Base-by-base conservation (phyloP, 441 rosid species). In the Codiaeum variegatum region DNA sequence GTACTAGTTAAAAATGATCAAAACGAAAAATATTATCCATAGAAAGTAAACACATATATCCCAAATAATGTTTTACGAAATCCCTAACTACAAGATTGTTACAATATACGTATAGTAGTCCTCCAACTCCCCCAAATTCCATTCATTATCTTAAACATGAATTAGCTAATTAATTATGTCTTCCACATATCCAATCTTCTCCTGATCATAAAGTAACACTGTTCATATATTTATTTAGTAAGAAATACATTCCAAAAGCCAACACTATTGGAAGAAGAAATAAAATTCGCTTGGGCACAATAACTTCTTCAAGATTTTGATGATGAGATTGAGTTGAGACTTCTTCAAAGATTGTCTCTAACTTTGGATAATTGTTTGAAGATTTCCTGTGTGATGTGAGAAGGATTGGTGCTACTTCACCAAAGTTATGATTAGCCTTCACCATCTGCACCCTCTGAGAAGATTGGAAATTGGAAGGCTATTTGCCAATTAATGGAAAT, bases 331-430 rank as follows among this genome's bases (percentile, higher is more conserved):
- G 26, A 24, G 6, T 8, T 47, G 60, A 56, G 3, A 47, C 36
- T 15, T 71, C 74, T 71, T 71, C 74, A 61, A 62, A 31, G 24
- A 71, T 71, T 31, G 74, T 71, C 9, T 71, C 74, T 31, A 71
- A 67, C 42, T 38, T 71, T n/a, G 74, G 74, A 49, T 62, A 59
- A 29, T 32, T 21, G 24, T 65, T 70, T 12, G 67, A 61, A 31
- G 60, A 46, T 62, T 18, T 71, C 29, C 58, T 71, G 8, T 71
- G 74, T 3, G 46, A 47, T 47, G 60, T 47, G 59, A 71, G 58
- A 61, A 29, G 67, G 0, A 51, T 8, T 31, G 74, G 67, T 71
- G 74, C 61, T 23, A 71, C 58, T 62, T 71, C 74, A 46, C 60
- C 67, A 32, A 31, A 62, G 26, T 47, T 10, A 7, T 71, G 46